Base-by-base conservation (phyloP, 2,329 filamentous ascomycete species). In the Fusarium dlaminii region DNA sequence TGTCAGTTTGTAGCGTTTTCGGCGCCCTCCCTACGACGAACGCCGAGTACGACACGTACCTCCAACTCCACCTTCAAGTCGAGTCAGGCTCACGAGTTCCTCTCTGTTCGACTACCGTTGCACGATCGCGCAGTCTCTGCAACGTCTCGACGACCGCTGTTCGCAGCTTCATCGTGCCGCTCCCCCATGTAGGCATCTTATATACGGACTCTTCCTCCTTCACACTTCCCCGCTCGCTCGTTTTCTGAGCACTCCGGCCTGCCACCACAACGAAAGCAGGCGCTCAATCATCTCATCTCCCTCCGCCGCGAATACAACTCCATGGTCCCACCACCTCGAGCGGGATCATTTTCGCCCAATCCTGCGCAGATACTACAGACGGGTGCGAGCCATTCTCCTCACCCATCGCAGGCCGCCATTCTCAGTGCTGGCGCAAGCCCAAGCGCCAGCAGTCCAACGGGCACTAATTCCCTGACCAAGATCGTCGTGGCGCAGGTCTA, bases 401-500 rank as follows among this genome's bases (percentile, higher is more conserved):
- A 90, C 83, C 86, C 87, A 78, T 88, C 88, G 77, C 88, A 90
- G 80, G 80, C 86, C 80, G 87, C 87, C 77, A 84, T 86, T 79
- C 83, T 89, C 80, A 90, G 87, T 86, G 87, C 88, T 86, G 87
- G 85, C 84, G 88, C 88, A 76, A 90, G 88, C 83, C 88, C 88
- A 78, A 89, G 87, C 84, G 89, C 87, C 79, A 89, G 85, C 83
- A 91, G 89, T 83, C 89, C 89, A 80, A 90, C 88, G 79, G 88
- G 88, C 83, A 86, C 85, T 75, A 90, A 84, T 81, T 92, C 92
- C 80, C 88, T 98, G 78, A 93, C 93, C 70, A 98, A 97, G 85
- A 96, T 99, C 83, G 95, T 96, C 79, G 92, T 98, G 80, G 95
- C 96, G 75, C 96, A 99, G 87, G 91, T 98, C 76, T 97, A 96